These are phyloP conservation scores for Lactifluus piperatus DNA, from an alignment of 768 basidiomycete species.

Conservation along the genomic window DNA sequence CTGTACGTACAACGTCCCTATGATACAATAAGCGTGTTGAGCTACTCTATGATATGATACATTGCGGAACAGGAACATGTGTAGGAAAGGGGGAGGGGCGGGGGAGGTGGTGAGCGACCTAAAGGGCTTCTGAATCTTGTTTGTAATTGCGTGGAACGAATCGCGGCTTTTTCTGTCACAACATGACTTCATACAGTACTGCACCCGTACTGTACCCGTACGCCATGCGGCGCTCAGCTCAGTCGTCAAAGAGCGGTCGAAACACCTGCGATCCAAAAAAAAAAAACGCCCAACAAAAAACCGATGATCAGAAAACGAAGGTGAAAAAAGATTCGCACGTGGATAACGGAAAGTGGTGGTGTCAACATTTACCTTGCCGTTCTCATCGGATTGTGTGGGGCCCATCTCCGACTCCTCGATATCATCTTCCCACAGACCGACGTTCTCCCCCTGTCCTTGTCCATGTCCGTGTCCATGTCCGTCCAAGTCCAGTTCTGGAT, in stretches of 20 bases:
- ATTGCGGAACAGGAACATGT: background rate
- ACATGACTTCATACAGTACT: background rate
- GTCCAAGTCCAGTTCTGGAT: background rate
- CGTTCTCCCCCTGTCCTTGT: background rate
- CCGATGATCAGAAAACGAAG: conserved; percentile 1
- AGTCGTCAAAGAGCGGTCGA: conserved; percentile 19
- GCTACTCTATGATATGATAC: too few relatives aligned
- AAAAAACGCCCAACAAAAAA: background rate
- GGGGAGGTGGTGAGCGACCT: too few relatives aligned
- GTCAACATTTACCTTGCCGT: conserved; percentile 12
- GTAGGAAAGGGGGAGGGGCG: background rate
- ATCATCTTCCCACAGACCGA: conserved; percentile 9
- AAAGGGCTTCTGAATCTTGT: too few relatives aligned
- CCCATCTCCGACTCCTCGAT: conserved; percentile 17
- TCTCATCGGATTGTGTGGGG: conserved; percentile 17
- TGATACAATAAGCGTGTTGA: background rate
- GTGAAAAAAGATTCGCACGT: background rate
- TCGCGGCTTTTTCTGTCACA: background rate
- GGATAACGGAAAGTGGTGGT: background rate
- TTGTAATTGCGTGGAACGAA: background rate
- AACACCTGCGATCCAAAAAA: conserved; percentile 6
- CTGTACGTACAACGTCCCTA: conserved; percentile 10
- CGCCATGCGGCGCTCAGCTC: background rate
- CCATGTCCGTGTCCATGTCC: conserved; percentile 6
- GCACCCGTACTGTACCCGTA: too few relatives aligned